Percentiles rank a stretch among this genome's conserved stretches.
These are phyloP conservation scores for Yamadazyma atmosphaerica DNA, from an alignment of 1,139 yeast species.

Conservation along the genomic window DNA sequence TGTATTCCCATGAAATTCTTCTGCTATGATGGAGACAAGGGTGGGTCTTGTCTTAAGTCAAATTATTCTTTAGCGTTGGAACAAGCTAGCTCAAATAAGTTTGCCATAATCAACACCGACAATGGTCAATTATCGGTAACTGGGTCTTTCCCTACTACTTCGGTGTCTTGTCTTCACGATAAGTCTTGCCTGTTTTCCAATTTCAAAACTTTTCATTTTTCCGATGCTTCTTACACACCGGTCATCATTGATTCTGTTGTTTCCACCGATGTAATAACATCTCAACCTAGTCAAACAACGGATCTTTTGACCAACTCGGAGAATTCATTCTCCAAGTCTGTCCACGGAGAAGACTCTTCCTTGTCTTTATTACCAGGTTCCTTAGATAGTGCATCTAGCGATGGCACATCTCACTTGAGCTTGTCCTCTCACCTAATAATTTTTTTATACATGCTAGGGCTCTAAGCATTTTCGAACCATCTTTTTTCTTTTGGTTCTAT, in stretches of 20 bases:
- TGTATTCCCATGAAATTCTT: slow-evolving; percentile 12
- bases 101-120: not conserved
- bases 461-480: not conserved
- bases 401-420: too few relatives aligned
- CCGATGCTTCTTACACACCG: slow-evolving; percentile 9
- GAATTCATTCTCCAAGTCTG: not conserved
- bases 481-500: not conserved
- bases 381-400: not conserved
- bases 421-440: not conserved
- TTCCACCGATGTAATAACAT: not conserved
- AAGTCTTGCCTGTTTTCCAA: slow-evolving; percentile 11
- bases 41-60: slow-evolving; percentile 7
- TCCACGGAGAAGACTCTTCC: not conserved
- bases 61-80: slow-evolving; percentile 7
- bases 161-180: slow-evolving; percentile 10
- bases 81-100: slow-evolving; percentile 5
- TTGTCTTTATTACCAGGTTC: not conserved
- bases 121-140: slow-evolving; percentile 5
- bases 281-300: not conserved
- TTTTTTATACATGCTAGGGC: slow-evolving; percentile 1
- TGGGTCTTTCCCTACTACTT: slow-evolving; percentile 12
- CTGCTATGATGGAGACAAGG: slow-evolving; percentile 7
- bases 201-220: slow-evolving; percentile 7
- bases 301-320: not conserved
- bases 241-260: slow-evolving; percentile 5